Base-by-base conservation (phyloP, 208 protist genomes). In the Porcisia hertigi region DNA sequence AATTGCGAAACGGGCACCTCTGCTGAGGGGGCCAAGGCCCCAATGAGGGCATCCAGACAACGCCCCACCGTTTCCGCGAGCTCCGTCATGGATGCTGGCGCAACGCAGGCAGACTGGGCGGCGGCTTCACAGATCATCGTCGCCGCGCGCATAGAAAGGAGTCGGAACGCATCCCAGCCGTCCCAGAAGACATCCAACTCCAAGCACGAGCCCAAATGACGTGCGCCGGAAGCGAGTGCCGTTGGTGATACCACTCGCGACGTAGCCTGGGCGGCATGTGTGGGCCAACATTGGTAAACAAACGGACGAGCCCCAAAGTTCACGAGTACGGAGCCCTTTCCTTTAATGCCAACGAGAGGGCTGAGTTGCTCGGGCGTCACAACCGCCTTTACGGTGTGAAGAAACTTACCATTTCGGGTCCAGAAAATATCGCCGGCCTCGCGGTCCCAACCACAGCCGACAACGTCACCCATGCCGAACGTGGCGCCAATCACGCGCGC, bases 231-330 rank as follows among this genome's bases (percentile, higher is more conserved):
- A 30, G 30, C 47, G 9, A 69, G 39, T 25, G 54, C 72, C 6
- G 52, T 39, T 41, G 43, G 70, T 16, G 53, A 30, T 45, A 73
- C 64, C 52, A 74, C 70, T n/a, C 55, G 72, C 49, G 57, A 69
- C n/a, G 63, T 11, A 34, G 47, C 74, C 36, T 43, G 23, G 6
- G 39, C 12, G 25, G 41, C 52, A 20, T 25, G 20, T 36, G 49
- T 9, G 11, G 77, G 23, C 76, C 62, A 79, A n/a, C 20, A 64
- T 30, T 79, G 53, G 49, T 79, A 88, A 71, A 88, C 64, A 79
- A 98, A 97, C 9, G 80, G 75, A 1, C 88, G 79, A 5, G 81
- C 64, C 54, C 95, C 95, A 77, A 98, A 96, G 83, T 98, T 98
- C 30, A 96, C 86, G 49, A 85, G 84, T 18, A 96, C 76, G 47